Percentiles rank a stretch among this genome's conserved stretches.
Evolutionary conservation across 2,329 filamentous ascomycete species (phyloP).

Genomic region (Alternaria alternata): DNA sequence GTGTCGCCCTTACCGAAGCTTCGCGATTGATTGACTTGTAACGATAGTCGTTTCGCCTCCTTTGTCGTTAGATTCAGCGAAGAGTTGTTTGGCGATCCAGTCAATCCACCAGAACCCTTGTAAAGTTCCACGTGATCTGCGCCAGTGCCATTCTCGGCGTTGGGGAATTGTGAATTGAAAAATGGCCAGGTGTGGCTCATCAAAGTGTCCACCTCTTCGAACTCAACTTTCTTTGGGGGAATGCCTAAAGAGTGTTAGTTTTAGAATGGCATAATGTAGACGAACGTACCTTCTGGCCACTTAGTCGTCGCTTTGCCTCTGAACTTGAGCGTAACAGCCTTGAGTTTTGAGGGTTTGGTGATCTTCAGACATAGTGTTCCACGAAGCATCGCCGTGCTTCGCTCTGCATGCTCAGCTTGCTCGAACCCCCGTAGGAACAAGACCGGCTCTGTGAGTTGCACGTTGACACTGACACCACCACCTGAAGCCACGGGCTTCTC

Average conservation of each 20-base stretch:
- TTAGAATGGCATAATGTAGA: not conserved
- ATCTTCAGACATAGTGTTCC: conserved; percentile 84
- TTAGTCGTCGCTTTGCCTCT: conserved; percentile 86
- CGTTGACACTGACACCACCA: conserved; percentile 76
- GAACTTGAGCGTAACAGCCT: conserved; percentile 87
- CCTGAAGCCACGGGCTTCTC: conserved; percentile 80
- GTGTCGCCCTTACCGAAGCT: conserved; percentile 85
- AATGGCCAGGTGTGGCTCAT: conserved; percentile 91
- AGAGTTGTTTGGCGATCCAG: conserved; percentile 57
- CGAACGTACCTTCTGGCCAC: conserved; percentile 82
- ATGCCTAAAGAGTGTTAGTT: conserved; percentile 65
- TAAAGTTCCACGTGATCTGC: conserved; percentile 69
- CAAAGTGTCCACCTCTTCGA: conserved; percentile 83
- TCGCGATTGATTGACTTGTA: conserved; percentile 81
- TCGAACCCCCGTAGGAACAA: conserved; percentile 83
- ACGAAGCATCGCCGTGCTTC: conserved; percentile 81
- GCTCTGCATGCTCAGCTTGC: conserved; percentile 68
- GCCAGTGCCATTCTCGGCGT: conserved; percentile 67
- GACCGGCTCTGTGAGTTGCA: conserved; percentile 80
- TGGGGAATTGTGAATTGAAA: conserved; percentile 78
- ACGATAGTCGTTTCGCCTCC: conserved; percentile 73
- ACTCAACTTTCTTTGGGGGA: conserved; percentile 83
- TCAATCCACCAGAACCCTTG: conserved; percentile 53
- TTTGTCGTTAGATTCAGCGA: conserved; percentile 55
- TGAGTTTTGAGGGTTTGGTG: conserved; percentile 90